Base-by-base conservation (phyloP, 345 rosid species). In the Physaria fendleri region DNA sequence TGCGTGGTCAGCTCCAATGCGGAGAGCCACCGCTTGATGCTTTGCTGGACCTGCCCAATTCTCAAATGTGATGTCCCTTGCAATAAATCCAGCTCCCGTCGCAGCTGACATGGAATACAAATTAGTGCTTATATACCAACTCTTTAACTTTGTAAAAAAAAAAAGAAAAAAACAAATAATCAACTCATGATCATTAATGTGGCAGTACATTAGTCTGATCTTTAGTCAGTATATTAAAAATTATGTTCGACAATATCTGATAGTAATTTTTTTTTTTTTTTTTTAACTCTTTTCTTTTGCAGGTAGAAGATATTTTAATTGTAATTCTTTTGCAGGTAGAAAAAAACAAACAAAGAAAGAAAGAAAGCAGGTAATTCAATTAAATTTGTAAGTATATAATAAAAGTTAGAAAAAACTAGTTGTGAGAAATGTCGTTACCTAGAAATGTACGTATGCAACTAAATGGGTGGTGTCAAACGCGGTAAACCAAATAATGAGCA, bases 1-100 rank as follows among this genome's bases (percentile, higher is more conserved):
- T 0, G 97, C 90, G 21, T 93, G 97, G 66, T 93, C 99, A 1
- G 99, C 95, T 0, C 99, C 97, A 2, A 93, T 53, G 0, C 99
- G 88, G 44, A 93, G 97, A 2, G 99, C 99, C 20, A 93, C 99
- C 0, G 99, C 99, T n/a, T 89, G 99, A 69, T 89, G 97, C 83
- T 85, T 93, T 0, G 60, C 73, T 0, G 99, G 92, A 20, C 99
- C 99, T 0, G 99, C 99, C 71, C 70, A 83, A 28, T 93, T 93
- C 76, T 82, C 74, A 27, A 93, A 93, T 16, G 99, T 85, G 15
- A 93, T 85, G 88, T 87, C 99, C 15, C 95, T 78, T 5, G 92
- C 99, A 4, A 93, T 87, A 45, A 93, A 93, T 0, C 99, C 99
- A 3, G 95, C 76, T 44, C 99, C 99, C 0, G 87, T 82, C 5